A percentile compares a stretch with the other conserved stretches of the same genome.
These are phyloP conservation scores for Euphorbia lathyris DNA, from an alignment of 345 rosid genomes.

Conservation along the genomic window DNA sequence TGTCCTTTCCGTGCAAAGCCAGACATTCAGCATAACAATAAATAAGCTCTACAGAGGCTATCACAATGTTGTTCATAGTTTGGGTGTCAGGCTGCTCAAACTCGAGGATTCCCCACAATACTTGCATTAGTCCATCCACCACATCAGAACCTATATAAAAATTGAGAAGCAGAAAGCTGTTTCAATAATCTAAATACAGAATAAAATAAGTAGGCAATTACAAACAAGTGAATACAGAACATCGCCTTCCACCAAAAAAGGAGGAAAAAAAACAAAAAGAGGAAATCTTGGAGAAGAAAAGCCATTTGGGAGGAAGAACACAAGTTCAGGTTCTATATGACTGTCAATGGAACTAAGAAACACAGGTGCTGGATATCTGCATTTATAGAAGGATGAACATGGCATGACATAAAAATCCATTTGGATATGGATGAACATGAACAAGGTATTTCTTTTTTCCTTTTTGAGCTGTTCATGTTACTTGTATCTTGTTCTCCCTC, in stretches of 20 bases:
- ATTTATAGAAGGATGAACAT: not conserved
- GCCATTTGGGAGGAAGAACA: not conserved
- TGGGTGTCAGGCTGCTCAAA: constrained; percentile 88
- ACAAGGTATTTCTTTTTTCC: not conserved
- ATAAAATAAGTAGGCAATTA: not conserved
- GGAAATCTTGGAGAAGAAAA: not conserved
- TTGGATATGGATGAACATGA: not conserved
- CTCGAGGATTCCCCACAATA: constrained; percentile 97
- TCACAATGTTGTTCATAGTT: constrained; percentile 83
- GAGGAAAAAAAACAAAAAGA: too few relatives aligned
- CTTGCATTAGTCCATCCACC: constrained; percentile 89
- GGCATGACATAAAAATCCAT: not conserved
- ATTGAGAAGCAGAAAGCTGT: constrained; percentile 12
- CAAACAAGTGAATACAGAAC: not conserved
- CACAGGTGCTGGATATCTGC: not conserved
- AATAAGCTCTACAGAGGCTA: constrained; percentile 89
- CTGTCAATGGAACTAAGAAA: not conserved
- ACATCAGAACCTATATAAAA: constrained; percentile 68
- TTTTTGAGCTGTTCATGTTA: not conserved
- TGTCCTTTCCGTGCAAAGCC: constrained; percentile 72
- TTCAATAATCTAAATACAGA: constrained; percentile 14
- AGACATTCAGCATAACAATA: constrained; percentile 96
- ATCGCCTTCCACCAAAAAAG: not conserved
- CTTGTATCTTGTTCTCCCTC: not conserved
- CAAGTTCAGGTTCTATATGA: not conserved